A percentile compares a stretch with the other conserved stretches of the same genome.
These are phyloP conservation scores for Piloderma croceum DNA, from an alignment of 768 basidiomycete genomes.

Conservation along the genomic window DNA sequence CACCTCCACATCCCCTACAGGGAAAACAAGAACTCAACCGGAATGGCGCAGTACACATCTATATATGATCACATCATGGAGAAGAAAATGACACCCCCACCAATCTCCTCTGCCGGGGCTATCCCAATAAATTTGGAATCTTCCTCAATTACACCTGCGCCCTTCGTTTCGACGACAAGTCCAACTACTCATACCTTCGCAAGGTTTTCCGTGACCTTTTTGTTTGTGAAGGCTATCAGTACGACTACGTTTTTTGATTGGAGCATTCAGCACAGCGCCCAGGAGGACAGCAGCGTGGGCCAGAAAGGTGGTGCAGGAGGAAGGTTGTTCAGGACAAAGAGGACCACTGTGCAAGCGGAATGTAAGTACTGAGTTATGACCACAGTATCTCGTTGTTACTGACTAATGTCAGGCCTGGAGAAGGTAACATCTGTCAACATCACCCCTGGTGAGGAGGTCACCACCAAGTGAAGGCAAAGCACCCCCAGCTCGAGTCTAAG, in stretches of 20 bases:
- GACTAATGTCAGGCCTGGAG: too few relatives aligned
- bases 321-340: too few relatives aligned
- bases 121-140: constrained; percentile 98
- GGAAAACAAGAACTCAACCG: constrained; percentile 99
- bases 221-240: constrained; percentile 95
- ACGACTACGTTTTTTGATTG: constrained; percentile 99
- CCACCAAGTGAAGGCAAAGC: too few relatives aligned
- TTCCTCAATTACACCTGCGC: constrained; percentile 99
- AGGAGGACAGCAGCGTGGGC: too few relatives aligned
- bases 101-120: constrained; percentile 96
- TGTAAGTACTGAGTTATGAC: too few relatives aligned
- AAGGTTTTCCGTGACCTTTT: constrained; percentile 99
- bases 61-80: constrained; percentile 99
- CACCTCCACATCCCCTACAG: constrained; percentile 99
- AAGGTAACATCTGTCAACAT: too few relatives aligned
- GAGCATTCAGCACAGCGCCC: constrained; percentile 77
- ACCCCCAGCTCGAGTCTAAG: too few relatives aligned
- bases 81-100: constrained; percentile 99
- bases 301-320: too few relatives aligned
- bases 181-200: constrained; percentile 98
- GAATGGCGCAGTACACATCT: constrained; percentile 97
- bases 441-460: too few relatives aligned
- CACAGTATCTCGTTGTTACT: too few relatives aligned
- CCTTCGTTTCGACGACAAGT: constrained; percentile 99
- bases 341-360: too few relatives aligned